Evolutionary conservation across 805 yeast genomes (phyloP).

Genomic region (Zygosaccharomyces kombuchaensis): DNA sequence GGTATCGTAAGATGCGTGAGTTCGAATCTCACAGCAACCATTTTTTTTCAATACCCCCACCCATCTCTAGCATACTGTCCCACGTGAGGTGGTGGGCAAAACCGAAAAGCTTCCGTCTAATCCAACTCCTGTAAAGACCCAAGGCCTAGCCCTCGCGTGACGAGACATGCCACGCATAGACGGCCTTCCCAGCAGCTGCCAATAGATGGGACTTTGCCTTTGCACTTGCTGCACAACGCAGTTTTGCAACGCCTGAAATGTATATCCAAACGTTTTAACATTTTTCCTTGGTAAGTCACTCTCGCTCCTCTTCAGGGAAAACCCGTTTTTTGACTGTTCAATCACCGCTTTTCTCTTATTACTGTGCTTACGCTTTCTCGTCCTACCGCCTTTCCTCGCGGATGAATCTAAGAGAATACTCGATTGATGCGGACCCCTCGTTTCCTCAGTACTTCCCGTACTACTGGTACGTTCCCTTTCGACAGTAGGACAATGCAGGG

Average conservation of each 20-base stretch:
- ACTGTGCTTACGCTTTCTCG: not conserved
- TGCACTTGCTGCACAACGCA: not conserved
- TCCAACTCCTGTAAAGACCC: not conserved
- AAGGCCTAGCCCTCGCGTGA: not conserved
- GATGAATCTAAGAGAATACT: no score
- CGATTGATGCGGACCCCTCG: no score
- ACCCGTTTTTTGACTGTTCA: no score
- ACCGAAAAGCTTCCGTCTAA: not conserved
- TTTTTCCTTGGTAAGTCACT: not conserved
- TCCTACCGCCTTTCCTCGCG: not conserved
- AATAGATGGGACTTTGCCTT: not conserved
- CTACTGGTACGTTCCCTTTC: no score
- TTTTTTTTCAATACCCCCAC: no score
- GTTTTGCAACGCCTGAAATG: not conserved
- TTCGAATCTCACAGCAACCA: conserved; percentile 37
- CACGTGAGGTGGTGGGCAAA: not conserved
- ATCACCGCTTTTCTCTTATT: not conserved
- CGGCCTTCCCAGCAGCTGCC: not conserved
- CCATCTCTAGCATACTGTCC: no score
- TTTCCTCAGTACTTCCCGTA: no score
- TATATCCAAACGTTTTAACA: not conserved
- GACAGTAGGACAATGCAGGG: no score
- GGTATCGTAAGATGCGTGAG: conserved; percentile 37
- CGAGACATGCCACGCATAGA: not conserved
- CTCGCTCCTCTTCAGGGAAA: no score